A percentile compares a stretch with the other conserved stretches of the same genome.
These are phyloP conservation scores for Emergomyces pasteurianus DNA, from an alignment of 2,329 filamentous ascomycete species.

Conservation along the genomic window DNA sequence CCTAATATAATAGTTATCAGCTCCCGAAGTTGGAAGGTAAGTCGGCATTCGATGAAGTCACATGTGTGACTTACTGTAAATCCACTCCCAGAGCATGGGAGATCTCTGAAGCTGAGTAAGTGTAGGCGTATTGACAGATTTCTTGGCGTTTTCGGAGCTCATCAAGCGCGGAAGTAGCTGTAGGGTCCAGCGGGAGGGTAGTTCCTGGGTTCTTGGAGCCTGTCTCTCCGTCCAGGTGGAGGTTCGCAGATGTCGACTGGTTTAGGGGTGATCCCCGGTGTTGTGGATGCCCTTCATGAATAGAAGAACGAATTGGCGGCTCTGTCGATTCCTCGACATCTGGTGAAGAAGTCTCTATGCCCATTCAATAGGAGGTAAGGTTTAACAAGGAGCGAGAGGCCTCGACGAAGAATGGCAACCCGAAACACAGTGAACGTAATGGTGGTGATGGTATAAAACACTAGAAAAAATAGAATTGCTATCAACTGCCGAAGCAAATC, in stretches of 20 bases:
- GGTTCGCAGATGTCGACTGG: slow-evolving; percentile 8
- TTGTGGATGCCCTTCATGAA: slow-evolving; percentile 14
- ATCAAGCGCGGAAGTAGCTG: slow-evolving; percentile 5
- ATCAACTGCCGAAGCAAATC: background rate
- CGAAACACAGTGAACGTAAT: background rate
- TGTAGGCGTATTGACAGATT: slow-evolving; percentile 17
- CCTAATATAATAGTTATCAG: slow-evolving; percentile 13
- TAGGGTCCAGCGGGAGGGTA: background rate
- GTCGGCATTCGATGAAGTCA: background rate
- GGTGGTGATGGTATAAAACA: background rate
- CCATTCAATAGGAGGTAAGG: slow-evolving; percentile 24
- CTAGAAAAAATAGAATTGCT: background rate
- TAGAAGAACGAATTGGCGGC: slow-evolving; percentile 27
- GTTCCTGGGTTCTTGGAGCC: slow-evolving; percentile 4
- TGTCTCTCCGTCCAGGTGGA: slow-evolving; percentile 11
- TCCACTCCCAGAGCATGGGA: slow-evolving; percentile 15
- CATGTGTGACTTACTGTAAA: slow-evolving; percentile 13
- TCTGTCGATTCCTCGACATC: slow-evolving; percentile 33
- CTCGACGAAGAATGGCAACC: background rate
- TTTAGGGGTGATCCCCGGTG: slow-evolving; percentile 13
- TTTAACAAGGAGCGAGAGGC: background rate
- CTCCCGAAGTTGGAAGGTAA: background rate
- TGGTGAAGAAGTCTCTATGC: slow-evolving; percentile 25
- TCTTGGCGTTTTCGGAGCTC: slow-evolving; percentile 5
- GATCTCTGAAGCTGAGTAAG: slow-evolving; percentile 13